phyloP scores from a whole-genome alignment of 1,139 yeast species.

The Yamadazyma sp. region DNA sequence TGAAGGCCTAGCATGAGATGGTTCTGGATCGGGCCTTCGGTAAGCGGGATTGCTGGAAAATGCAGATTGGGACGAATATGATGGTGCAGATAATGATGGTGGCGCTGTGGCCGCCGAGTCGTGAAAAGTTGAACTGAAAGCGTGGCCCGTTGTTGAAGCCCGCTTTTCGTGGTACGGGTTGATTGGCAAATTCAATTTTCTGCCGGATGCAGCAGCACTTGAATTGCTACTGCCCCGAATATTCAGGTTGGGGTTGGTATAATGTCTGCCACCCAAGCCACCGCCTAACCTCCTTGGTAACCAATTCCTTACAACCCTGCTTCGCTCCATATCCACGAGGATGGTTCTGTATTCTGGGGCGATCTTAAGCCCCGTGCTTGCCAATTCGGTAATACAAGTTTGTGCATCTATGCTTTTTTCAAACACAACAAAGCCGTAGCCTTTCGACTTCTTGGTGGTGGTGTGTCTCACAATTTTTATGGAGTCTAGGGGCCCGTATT shows the following conservation, averaged over 20 bases:
- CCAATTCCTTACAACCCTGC: slow-evolving; percentile 75
- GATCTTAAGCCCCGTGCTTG: slow-evolving; percentile 50
- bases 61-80: slow-evolving; percentile 1
- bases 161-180: slow-evolving; percentile 11
- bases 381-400: slow-evolving; percentile 56
- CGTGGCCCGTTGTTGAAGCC: neutral
- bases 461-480: slow-evolving; percentile 66
- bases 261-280: slow-evolving; percentile 64
- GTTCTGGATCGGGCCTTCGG: neutral
- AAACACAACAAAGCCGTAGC: slow-evolving; percentile 84
- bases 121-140: neutral
- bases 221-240: slow-evolving; percentile 36
- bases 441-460: slow-evolving; percentile 56
- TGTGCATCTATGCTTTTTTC: slow-evolving; percentile 59
- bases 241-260: slow-evolving; percentile 41
- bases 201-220: slow-evolving; percentile 54
- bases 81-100: no score
- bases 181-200: slow-evolving; percentile 26
- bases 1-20: neutral
- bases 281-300: slow-evolving; percentile 73
- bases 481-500: slow-evolving; percentile 70
- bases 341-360: slow-evolving; percentile 43
- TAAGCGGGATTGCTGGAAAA: slow-evolving; percentile 4
- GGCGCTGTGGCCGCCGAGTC: no score
- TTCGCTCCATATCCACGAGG: slow-evolving; percentile 82